A percentile compares a stretch with the other conserved stretches of the same genome.
These are phyloP conservation scores for Coniferiporia weirii DNA, from an alignment of 1,284 basidiomycete genomes.

Conservation along the genomic window DNA sequence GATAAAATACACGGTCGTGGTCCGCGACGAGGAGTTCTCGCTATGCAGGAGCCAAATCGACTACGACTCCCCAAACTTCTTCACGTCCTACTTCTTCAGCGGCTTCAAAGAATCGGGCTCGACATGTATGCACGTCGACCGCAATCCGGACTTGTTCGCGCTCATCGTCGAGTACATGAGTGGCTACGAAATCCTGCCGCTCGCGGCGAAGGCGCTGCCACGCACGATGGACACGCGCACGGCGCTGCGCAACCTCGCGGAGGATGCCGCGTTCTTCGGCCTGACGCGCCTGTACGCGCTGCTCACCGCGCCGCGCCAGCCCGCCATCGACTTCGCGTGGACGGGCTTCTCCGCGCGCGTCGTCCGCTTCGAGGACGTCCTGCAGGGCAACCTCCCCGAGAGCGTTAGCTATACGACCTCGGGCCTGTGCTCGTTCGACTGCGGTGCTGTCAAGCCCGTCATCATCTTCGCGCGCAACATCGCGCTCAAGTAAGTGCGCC, in stretches of 20 bases:
- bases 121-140: constrained; percentile 15
- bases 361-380: constrained; percentile 19
- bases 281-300: constrained; percentile 11
- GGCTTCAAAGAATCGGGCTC: constrained; percentile 16
- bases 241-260: constrained; percentile 16
- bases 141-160: constrained; percentile 20
- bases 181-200: constrained; percentile 20
- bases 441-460: constrained; percentile 17
- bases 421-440: constrained; percentile 18
- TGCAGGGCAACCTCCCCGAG: constrained; percentile 18
- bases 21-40: constrained; percentile 20
- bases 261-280: constrained; percentile 21
- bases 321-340: constrained; percentile 18
- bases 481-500: constrained; percentile 15
- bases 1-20: constrained; percentile 14
- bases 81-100: constrained; percentile 20
- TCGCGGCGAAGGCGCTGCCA: constrained; percentile 16
- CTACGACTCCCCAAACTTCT: constrained; percentile 21
- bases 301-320: constrained; percentile 17
- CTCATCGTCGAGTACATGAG: constrained; percentile 21
- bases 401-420: constrained; percentile 19
- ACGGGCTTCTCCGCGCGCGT: constrained; percentile 17
- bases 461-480: constrained; percentile 18
- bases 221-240: constrained; percentile 15
- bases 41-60: constrained; percentile 18